Evolutionary conservation across 805 yeast species (phyloP), one percentile per base, ranked within the genome.

Genomic region (Candida glaebosa): DNA sequence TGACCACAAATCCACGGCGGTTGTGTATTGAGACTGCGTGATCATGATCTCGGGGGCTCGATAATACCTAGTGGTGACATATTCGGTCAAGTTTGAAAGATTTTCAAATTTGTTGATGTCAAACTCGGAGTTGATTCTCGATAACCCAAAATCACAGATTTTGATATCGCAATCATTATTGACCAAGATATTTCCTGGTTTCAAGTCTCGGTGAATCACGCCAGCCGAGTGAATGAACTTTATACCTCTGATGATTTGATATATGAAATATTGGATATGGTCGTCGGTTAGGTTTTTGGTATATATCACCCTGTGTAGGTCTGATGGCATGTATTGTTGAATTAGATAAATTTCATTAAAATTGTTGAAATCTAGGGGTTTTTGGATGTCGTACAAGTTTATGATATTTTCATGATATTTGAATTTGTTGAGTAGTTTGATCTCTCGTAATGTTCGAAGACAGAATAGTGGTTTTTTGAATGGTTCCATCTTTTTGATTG

Each of bases 1-100:
- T 0, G 88, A 80, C 93, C 93, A 85, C 12, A 84, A 70, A 55
- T 85, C 93, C 45, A 85, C 82, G 0, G 89, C 87, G 6, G 83
- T 79, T 2, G 90, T 76, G 49, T 85, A 85, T 52, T 81, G 82
- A 31, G 85, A 81, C 45, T 77, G 73, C 1, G 87, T 78, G 19
- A 85, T 62, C 91, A 85, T 85, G 43, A 85, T 82, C 58, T 85
- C 93, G 0, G 91, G 91, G 0, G 91, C 91, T 40, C 93, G 65
- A 57, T 85, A 85, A 91, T 91, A 85, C 51, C 93, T 67, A 6
- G 93, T 85, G 2, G 91, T 91, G 3, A 85, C 93, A 50, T 85
- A 85, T 56, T 85, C 91, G 0, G 91, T 85, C 67, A 84, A 67
- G 48, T 75, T 75, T 0, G 83, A 58, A 18, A 66, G 58, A 5